Conservation (phyloP, 176 grass and related monocot species). For the Oryza longistaminata region DNA sequence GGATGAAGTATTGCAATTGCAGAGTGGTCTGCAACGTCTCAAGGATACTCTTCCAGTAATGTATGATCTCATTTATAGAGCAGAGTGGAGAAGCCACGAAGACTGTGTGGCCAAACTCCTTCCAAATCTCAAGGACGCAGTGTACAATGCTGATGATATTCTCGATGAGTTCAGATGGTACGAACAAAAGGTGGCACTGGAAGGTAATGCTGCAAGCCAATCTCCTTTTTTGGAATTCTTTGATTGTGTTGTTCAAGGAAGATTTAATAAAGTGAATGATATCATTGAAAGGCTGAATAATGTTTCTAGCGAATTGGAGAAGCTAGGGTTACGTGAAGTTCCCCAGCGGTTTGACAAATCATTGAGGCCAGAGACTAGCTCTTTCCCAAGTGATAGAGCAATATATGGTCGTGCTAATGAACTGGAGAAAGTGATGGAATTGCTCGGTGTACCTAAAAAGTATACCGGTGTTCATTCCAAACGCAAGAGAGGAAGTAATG, state of each 20-base stretch:
- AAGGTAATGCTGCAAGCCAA: background rate
- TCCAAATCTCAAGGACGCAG: too few relatives aligned
- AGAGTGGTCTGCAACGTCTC: background rate
- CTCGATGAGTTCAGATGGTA: slow-evolving; percentile 9
- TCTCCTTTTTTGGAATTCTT: background rate
- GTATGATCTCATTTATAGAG: background rate
- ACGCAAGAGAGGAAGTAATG: background rate
- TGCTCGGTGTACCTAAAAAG: background rate
- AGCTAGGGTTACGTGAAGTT: background rate
- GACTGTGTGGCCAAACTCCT: too few relatives aligned
- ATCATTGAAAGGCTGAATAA: background rate
- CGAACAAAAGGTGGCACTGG: background rate
- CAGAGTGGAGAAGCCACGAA: too few relatives aligned
- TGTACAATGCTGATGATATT: background rate
- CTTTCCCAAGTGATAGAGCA: background rate
- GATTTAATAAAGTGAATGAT: slow-evolving; percentile 8
- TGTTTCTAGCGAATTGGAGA: background rate
- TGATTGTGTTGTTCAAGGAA: background rate
- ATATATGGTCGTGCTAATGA: background rate
- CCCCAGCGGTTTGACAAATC: background rate
- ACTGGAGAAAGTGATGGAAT: background rate
- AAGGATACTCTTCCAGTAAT: background rate
- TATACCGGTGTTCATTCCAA: background rate
- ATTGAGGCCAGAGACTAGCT: background rate
- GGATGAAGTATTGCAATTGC: background rate